Conservation (phyloP, 2,329 filamentous ascomycete species). For the Neofusicoccum sp. region DNA sequence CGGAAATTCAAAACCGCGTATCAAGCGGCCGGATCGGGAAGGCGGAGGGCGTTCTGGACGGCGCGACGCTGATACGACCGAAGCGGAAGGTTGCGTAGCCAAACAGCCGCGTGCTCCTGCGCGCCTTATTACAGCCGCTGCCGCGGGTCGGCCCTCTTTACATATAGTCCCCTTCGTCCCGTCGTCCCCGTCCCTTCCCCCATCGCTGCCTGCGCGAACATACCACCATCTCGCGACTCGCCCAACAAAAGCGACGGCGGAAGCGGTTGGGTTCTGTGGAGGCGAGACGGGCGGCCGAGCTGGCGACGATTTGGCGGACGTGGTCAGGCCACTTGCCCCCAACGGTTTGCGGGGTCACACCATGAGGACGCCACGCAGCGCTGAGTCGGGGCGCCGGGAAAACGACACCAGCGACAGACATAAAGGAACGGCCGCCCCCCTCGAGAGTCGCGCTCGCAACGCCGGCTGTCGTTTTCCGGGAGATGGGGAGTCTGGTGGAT, state of each 20-base stretch:
- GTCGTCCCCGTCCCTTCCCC: neutral
- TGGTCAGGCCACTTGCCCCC: constrained; percentile 11
- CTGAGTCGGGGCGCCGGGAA: neutral
- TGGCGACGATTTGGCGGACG: neutral
- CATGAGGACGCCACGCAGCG: neutral
- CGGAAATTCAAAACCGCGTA: too few relatives aligned
- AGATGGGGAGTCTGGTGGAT: too few relatives aligned
- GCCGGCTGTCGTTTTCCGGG: neutral
- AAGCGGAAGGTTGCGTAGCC: neutral
- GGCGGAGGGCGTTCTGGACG: neutral
- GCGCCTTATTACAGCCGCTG: neutral
- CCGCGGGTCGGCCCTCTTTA: neutral
- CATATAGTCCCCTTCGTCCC: neutral
- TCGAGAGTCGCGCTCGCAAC: neutral
- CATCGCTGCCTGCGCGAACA: neutral
- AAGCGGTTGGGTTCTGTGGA: constrained; percentile 6
- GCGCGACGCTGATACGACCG: neutral
- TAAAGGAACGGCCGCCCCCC: neutral
- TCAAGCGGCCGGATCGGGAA: neutral
- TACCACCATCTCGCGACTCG: constrained; percentile 1
- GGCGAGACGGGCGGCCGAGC: neutral
- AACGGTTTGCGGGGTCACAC: constrained; percentile 13
- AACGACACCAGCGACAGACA: neutral
- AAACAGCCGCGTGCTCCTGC: neutral
- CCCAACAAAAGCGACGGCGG: neutral